Evolutionary conservation across 495 filamentous ascomycete genomes (phyloP).

Genomic region (Trichoderma orchidacearum): DNA sequence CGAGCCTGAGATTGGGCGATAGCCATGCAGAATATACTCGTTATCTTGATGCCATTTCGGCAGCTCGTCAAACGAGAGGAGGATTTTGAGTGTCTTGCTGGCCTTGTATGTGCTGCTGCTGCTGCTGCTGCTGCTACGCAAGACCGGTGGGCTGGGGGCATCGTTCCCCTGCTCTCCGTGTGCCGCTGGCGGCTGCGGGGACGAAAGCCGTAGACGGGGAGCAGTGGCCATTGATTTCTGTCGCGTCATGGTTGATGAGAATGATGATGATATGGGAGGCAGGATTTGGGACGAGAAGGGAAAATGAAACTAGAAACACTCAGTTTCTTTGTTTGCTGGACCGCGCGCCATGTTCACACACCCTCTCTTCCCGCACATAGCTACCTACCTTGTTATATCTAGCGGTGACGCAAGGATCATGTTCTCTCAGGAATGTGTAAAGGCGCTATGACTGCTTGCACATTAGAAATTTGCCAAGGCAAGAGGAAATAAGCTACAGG

Average conservation of each 20-base stretch:
- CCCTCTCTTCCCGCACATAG: too few species aligned
- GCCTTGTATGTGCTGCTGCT: conserved; percentile 5
- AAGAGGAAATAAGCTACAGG: too few species aligned
- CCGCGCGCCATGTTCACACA: too few species aligned
- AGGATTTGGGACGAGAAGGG: not conserved
- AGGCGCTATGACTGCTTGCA: too few species aligned
- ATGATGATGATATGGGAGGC: too few species aligned
- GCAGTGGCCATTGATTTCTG: not conserved
- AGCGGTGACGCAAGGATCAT: too few species aligned
- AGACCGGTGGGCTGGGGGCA: not conserved
- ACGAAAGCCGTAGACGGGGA: not conserved
- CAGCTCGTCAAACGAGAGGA: conserved; percentile 40
- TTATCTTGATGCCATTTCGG: conserved; percentile 67
- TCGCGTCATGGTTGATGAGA: not conserved
- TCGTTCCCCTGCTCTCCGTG: not conserved
- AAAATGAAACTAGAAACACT: not conserved
- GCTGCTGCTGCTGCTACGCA: too few species aligned
- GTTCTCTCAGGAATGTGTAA: too few species aligned
- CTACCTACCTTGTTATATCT: too few species aligned
- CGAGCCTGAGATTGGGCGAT: conserved; percentile 56
- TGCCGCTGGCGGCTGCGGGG: not conserved
- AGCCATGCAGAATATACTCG: conserved; percentile 58
- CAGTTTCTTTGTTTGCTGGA: not conserved
- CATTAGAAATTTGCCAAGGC: too few species aligned
- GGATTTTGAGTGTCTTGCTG: conserved; percentile 11